Conservation (phyloP, 2,329 filamentous ascomycete species). For the Metarhizium guizhouense region DNA sequence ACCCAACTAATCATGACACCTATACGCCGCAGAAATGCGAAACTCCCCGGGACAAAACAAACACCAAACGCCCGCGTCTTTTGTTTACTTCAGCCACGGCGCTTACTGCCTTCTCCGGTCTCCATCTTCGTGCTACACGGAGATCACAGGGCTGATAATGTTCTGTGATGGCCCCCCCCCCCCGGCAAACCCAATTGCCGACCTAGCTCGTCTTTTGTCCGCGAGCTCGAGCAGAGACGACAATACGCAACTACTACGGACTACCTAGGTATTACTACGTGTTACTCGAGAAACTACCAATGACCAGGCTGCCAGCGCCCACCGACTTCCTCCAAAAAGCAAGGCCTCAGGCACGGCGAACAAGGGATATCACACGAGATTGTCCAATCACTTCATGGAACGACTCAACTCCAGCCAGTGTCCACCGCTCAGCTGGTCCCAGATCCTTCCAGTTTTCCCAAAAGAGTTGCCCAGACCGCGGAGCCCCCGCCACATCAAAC, state of each 20-base stretch:
- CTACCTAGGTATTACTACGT: neutral
- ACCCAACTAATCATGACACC: too few relatives aligned
- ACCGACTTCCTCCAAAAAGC: neutral
- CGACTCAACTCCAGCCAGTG: conserved; percentile 1
- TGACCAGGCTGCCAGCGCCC: neutral
- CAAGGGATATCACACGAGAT: conserved; percentile 1
- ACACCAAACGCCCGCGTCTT: neutral
- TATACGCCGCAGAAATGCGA: neutral
- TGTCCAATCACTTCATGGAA: neutral
- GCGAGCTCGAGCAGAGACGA: neutral
- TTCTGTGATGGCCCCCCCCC: neutral
- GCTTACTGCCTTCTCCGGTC: neutral
- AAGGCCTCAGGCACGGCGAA: conserved; percentile 1
- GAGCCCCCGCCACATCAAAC: neutral
- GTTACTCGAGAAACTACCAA: neutral
- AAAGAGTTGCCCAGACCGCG: neutral
- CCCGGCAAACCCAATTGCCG: neutral
- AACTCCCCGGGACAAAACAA: neutral
- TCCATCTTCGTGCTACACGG: neutral
- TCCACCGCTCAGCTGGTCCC: conserved; percentile 1
- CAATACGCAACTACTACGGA: too few relatives aligned
- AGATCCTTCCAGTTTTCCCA: neutral
- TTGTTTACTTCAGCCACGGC: neutral
- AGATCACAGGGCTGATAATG: neutral
- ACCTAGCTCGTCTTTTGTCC: neutral